Conservation (phyloP, 345 rosid species). For the Psidium friedrichsthalianum region DNA sequence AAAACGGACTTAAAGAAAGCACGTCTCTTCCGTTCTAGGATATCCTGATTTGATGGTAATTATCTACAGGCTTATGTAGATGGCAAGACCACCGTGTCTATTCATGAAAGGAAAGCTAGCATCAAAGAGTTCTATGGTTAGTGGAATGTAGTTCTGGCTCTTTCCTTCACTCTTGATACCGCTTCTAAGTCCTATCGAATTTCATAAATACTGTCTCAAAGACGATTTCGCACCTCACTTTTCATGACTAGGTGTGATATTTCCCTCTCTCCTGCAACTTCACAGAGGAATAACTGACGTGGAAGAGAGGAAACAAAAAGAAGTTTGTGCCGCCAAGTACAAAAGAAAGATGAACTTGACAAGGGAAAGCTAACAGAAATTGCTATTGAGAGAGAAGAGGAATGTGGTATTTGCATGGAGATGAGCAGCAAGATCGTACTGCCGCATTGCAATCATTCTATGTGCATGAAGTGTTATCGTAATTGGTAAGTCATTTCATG, state of each 20-base stretch:
- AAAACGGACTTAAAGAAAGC: background rate
- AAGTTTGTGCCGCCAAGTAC: conserved; percentile 49
- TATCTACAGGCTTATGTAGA: conserved; percentile 61
- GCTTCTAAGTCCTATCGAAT: background rate
- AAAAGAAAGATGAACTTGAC: conserved; percentile 28
- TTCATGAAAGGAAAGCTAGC: conserved; percentile 81
- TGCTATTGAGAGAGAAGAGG: conserved; percentile 83
- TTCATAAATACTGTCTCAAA: background rate
- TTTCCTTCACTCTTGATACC: background rate
- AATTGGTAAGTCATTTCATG: conserved; percentile 35
- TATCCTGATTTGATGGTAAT: background rate
- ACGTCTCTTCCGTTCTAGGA: background rate
- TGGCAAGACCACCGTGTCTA: conserved; percentile 85
- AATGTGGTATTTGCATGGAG: conserved; percentile 95
- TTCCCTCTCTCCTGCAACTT: conserved; percentile 80
- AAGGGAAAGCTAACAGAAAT: conserved; percentile 66
- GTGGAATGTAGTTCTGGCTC: background rate
- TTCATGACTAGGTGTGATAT: conserved; percentile 54
- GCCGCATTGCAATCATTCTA: conserved; percentile 72
- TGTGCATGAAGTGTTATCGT: conserved; percentile 73
- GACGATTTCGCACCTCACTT: background rate
- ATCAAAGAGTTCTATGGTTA: conserved; percentile 84
- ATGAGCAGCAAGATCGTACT: conserved; percentile 50
- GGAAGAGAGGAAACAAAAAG: conserved; percentile 72
- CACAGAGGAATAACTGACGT: conserved; percentile 63